phyloP scores from a whole-genome alignment of 2,329 filamentous ascomycete genomes.

The Fusarium nisikadoi region DNA sequence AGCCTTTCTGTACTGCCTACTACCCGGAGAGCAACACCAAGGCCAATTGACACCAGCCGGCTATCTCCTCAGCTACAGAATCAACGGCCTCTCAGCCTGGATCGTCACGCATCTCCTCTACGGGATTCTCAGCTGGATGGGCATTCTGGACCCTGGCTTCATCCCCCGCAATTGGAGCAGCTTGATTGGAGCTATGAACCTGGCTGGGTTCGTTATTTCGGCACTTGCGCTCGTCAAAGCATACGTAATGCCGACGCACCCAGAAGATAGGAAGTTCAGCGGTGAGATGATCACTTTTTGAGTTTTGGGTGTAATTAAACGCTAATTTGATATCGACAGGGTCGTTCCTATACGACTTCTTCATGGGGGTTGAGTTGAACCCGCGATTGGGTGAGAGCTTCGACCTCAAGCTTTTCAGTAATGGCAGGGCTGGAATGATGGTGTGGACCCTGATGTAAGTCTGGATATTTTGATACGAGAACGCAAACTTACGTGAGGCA shows the following conservation, averaged over 20 bases:
- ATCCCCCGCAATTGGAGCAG: conserved; percentile 56
- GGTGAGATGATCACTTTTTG: conserved; percentile 32
- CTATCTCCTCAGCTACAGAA: conserved; percentile 54
- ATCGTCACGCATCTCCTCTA: conserved; percentile 51
- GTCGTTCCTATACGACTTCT: conserved; percentile 55
- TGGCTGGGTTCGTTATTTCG: conserved; percentile 45
- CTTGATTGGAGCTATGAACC: conserved; percentile 52
- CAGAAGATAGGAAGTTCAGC: conserved; percentile 56
- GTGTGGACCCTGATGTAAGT: conserved; percentile 58
- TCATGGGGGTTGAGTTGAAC: conserved; percentile 59
- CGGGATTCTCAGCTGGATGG: conserved; percentile 39
- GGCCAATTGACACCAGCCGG: conserved; percentile 58
- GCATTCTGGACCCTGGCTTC: conserved; percentile 51
- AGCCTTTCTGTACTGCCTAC: conserved; percentile 20
- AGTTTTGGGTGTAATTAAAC: not conserved
- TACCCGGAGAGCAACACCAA: conserved; percentile 33
- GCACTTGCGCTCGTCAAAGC: conserved; percentile 52
- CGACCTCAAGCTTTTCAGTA: conserved; percentile 60
- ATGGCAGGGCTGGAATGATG: conserved; percentile 59
- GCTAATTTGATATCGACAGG: conserved; percentile 37
- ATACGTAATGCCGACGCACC: conserved; percentile 51
- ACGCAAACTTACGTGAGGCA: conserved; percentile 34
- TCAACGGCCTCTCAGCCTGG: conserved; percentile 57
- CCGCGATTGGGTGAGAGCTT: conserved; percentile 55
- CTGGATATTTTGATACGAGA: not conserved